Evolutionary conservation across 2,329 filamentous ascomycete genomes (phyloP).

Genomic region (Colletotrichum eremochloae): DNA sequence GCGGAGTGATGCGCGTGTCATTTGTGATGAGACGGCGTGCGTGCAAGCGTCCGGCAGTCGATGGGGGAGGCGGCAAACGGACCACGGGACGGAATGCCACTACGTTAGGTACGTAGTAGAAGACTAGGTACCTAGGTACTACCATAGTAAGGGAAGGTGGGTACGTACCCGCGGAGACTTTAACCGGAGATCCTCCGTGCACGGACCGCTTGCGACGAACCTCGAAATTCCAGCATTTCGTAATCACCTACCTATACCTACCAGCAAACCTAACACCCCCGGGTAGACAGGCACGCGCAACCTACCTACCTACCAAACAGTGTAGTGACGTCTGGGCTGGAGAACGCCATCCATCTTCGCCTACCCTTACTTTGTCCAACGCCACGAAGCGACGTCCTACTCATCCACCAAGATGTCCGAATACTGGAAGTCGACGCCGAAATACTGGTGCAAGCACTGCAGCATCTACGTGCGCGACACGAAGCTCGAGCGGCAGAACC

Average conservation of each 20-base stretch:
- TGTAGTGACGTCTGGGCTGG: constrained; percentile 17
- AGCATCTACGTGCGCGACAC: constrained; percentile 91
- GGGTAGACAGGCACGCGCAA: background rate
- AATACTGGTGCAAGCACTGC: constrained; percentile 99
- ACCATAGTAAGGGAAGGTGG: background rate
- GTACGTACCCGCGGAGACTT: background rate
- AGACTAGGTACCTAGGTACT: background rate
- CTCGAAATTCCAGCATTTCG: constrained; percentile 25
- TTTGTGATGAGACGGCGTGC: background rate
- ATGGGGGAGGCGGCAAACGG: background rate
- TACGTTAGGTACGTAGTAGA: no score
- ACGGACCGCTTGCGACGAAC: constrained; percentile 7
- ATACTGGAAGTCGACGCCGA: constrained; percentile 98
- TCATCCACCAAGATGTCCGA: constrained; percentile 78
- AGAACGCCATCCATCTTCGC: background rate
- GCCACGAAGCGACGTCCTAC: background rate
- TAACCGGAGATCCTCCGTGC: background rate
- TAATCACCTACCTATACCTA: no score
- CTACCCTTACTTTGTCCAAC: background rate
- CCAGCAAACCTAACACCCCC: no score
- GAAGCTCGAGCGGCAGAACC: constrained; percentile 87
- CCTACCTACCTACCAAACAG: background rate
- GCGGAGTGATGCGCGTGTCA: background rate
- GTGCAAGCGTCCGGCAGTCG: background rate
- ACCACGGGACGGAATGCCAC: background rate